Percentiles rank a stretch among this genome's conserved stretches.
Evolutionary conservation across 129 eudicot species (phyloP).

Genomic region (Flaveria linearis): DNA sequence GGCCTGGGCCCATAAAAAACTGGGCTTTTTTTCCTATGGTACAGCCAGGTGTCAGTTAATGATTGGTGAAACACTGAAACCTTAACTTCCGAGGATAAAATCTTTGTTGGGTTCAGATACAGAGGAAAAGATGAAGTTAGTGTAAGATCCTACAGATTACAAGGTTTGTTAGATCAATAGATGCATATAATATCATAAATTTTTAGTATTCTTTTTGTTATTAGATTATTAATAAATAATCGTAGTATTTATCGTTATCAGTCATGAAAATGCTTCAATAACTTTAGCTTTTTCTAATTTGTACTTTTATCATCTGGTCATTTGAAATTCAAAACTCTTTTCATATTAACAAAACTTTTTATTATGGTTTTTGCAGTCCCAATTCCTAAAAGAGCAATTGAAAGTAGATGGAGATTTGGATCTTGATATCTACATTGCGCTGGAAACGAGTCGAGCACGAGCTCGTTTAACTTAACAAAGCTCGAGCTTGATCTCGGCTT

Average conservation of each 20-base stretch:
- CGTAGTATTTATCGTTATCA: background rate
- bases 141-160: conserved; percentile 1
- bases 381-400: conserved; percentile 8
- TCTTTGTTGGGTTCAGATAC: conserved; percentile 4
- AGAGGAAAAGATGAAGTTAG: background rate
- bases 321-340: background rate
- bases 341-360: background rate
- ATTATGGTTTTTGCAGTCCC: conserved; percentile 11
- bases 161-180: conserved; percentile 35
- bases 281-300: background rate
- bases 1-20: conserved; percentile 40
- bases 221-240: conserved; percentile 27
- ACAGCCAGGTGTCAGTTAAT: conserved; percentile 60
- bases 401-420: conserved; percentile 12
- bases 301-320: background rate
- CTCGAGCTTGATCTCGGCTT: background rate
- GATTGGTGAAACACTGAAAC: background rate
- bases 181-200: conserved; percentile 29
- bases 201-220: conserved; percentile 27
- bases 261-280: background rate
- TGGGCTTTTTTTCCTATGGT: conserved; percentile 79
- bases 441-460: background rate
- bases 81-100: background rate
- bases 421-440: background rate
- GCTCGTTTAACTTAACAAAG: background rate